Percentiles rank a stretch among this genome's conserved stretches.
Evolutionary conservation across 306 rosid species (phyloP).

Genomic region (Luffa aegyptiaca): DNA sequence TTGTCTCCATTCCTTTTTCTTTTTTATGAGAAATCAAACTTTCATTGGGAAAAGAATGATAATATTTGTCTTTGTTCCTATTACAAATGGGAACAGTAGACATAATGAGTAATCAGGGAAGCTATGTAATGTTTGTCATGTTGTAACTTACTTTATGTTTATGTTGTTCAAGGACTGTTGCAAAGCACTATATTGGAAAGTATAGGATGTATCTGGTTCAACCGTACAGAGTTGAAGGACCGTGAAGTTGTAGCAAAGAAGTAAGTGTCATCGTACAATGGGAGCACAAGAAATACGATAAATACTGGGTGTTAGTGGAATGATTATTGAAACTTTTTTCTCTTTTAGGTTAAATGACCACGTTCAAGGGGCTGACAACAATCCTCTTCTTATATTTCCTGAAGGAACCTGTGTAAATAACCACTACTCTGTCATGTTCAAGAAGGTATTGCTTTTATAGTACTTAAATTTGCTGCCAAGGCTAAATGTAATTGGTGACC

Average conservation of each 20-base stretch:
- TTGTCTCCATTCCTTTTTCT: no score
- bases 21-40: no score
- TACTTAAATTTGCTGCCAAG: neutral
- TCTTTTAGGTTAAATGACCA: constrained; percentile 77
- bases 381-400: constrained; percentile 96
- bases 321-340: neutral
- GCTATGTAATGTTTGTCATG: neutral
- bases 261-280: constrained; percentile 27
- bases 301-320: neutral
- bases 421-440: constrained; percentile 93
- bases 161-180: constrained; percentile 54
- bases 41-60: no score
- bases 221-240: constrained; percentile 85
- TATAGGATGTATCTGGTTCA: constrained; percentile 91
- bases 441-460: constrained; percentile 43
- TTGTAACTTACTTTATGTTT: constrained; percentile 6
- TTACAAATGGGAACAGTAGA: neutral
- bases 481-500: neutral
- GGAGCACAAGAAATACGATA: neutral
- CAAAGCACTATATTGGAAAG: constrained; percentile 95
- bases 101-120: constrained; percentile 2
- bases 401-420: constrained; percentile 99
- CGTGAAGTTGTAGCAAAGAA: constrained; percentile 91
- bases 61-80: neutral
- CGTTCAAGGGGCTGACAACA: constrained; percentile 73